Base-by-base conservation (phyloP, 768 basidiomycete species). In the Rhodotorula graminis region DNA sequence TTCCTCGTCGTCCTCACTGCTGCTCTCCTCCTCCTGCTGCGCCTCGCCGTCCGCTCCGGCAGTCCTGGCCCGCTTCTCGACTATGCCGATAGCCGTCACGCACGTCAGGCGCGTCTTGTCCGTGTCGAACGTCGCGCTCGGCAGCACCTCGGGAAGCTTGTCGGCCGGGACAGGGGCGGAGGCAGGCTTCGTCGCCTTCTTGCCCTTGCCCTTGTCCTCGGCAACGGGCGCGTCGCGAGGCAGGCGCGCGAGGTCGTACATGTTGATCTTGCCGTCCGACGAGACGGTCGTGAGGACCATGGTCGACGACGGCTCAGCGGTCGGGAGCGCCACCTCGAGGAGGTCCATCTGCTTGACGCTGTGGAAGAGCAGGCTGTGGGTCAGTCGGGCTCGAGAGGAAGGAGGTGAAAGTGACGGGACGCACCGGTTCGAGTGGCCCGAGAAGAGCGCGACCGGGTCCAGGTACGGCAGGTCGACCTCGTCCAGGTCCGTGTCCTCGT, bases 81-180 rank as follows among this genome's bases (percentile, higher is more conserved):
- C n/a, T 25, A 83, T 78, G 65, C 83, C 77, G 23, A 82, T 81
- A 29, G 81, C 77, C 25, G 79, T 77, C 15, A 82, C 77, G 70
- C 93, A 93, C 15, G 91, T 95, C 79, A 97, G 80, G 40, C 94
- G 85, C 46, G 87, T 92, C 16, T 91, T 91, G 76, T 91, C 92
- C 10, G 91, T 89, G 80, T 95, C 90, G 79, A 93, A 93, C 61
- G 81, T 84, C 3, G 85, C 85, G 3, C 87, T 82, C 1, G 92
- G 87, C 29, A 81, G 78, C 31, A 91, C 82, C 62, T 79, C 42
- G 33, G 31, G 27, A n/a, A 57, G 56, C 42, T 58, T 57, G 33
- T 27, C 65, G 12, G 61, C 68, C 18, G 46, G 46, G 9, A 66
- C 59, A 10, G 64, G 62, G 12, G 61, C 68, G 19, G 46, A 46